Evolutionary conservation across 371 early-diverging fungal species (phyloP).

Genomic region (Zychaea mexicana): DNA sequence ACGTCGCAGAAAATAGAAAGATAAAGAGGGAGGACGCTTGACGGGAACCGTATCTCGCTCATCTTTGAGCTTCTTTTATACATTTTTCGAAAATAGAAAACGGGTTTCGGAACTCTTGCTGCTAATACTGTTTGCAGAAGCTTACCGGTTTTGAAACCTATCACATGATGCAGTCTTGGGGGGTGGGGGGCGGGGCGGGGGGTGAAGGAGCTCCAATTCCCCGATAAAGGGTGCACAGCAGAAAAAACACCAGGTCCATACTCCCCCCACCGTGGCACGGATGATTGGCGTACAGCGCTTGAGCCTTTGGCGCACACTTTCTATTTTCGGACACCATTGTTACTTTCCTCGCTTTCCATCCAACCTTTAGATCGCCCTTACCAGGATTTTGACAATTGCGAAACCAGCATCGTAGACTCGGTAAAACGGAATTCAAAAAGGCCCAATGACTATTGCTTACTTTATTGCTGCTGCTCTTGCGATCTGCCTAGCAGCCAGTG

Average conservation of each 20-base stretch:
- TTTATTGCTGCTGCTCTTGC: too few species aligned
- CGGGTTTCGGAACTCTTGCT: neutral
- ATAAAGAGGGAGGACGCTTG: neutral
- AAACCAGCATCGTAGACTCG: neutral
- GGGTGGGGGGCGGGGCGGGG: neutral
- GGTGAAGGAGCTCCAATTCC: neutral
- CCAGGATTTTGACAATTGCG: slow-evolving; percentile 13
- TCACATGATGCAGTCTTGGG: slow-evolving; percentile 5
- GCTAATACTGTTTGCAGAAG: neutral
- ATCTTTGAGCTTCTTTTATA: neutral
- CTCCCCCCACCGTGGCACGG: neutral
- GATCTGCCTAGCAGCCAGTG: too few species aligned
- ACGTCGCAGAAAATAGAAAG: neutral
- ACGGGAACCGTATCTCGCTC: neutral
- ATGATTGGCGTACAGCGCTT: neutral
- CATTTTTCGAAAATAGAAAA: neutral
- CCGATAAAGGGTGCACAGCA: neutral
- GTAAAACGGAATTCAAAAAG: neutral
- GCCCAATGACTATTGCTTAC: too few species aligned
- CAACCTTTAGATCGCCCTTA: neutral
- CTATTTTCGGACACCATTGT: neutral
- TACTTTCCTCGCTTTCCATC: slow-evolving; percentile 3
- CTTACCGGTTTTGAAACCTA: neutral
- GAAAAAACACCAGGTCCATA: neutral
- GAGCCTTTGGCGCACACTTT: neutral